phyloP scores from a whole-genome alignment of 148 eudicot genomes.

The Fagopyrum esculentum region DNA sequence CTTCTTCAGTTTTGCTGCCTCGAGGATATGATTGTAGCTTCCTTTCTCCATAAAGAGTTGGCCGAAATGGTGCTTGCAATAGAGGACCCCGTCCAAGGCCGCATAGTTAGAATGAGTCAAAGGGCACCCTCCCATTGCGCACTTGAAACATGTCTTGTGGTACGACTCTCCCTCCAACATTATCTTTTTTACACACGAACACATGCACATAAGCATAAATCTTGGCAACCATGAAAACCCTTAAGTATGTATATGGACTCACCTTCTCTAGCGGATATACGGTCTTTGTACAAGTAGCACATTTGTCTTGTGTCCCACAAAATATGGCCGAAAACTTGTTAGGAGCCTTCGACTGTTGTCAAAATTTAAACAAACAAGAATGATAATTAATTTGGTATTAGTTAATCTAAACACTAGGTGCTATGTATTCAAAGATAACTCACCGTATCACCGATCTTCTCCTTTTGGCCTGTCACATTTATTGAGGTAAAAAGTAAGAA shows the following conservation, averaged over 20 bases:
- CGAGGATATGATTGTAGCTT: slow-evolving; percentile 56
- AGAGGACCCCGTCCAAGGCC: slow-evolving; percentile 78
- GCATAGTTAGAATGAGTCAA: slow-evolving; percentile 94
- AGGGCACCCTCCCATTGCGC: slow-evolving; percentile 89
- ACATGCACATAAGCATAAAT: not conserved
- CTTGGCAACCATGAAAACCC: not conserved
- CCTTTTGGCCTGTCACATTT: not conserved
- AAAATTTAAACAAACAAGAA: not conserved
- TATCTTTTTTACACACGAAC: slow-evolving; percentile 31
- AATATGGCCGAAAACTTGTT: slow-evolving; percentile 65
- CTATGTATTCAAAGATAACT: not conserved
- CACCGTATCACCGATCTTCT: slow-evolving; percentile 8
- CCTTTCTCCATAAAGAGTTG: slow-evolving; percentile 98
- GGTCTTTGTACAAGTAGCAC: slow-evolving; percentile 70
- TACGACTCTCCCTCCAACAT: slow-evolving; percentile 85
- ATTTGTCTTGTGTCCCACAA: slow-evolving; percentile 86
- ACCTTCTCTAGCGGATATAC: slow-evolving; percentile 96
- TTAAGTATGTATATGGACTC: not conserved
- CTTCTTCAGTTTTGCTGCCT: slow-evolving; percentile 53
- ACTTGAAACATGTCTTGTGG: slow-evolving; percentile 91
- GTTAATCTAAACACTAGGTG: not conserved
- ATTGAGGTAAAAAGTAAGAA: not conserved
- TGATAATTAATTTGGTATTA: not conserved
- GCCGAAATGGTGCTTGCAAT: slow-evolving; percentile 80
- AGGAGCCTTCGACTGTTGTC: slow-evolving; percentile 47